These are phyloP conservation scores for Xylaria sp. DNA, from an alignment of 2,329 filamentous ascomycete genomes.

Conservation along the genomic window DNA sequence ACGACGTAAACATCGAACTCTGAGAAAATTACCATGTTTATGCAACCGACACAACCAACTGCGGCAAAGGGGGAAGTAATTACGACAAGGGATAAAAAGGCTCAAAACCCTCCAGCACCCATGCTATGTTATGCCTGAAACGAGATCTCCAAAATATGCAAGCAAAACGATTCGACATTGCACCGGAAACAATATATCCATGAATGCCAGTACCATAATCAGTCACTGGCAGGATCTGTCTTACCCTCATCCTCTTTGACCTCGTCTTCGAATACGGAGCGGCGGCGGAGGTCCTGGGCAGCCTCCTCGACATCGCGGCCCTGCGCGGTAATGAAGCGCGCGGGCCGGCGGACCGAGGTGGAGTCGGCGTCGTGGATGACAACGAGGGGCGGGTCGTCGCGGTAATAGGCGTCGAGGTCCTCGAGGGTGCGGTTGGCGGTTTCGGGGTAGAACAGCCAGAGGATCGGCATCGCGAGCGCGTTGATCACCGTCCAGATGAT, in stretches of 20 bases:
- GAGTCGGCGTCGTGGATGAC: constrained; percentile 30
- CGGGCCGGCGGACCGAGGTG: constrained; percentile 22
- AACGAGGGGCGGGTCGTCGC: constrained; percentile 30
- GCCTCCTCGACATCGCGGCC: constrained; percentile 30
- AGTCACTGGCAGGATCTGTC: constrained; percentile 18
- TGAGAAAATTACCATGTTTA: too few species aligned
- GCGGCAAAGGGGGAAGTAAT: too few species aligned
- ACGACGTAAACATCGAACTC: too few species aligned
- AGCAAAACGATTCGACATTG: too few species aligned
- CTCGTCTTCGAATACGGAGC: constrained; percentile 21
- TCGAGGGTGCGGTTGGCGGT: constrained; percentile 36
- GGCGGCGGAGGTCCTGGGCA: constrained; percentile 16
- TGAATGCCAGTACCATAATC: not conserved
- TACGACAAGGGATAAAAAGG: too few species aligned
- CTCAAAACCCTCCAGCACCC: too few species aligned
- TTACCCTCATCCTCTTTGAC: constrained; percentile 9
- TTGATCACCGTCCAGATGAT: constrained; percentile 53
- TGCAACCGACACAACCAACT: too few species aligned
- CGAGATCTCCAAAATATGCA: too few species aligned
- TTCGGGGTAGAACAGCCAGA: constrained; percentile 50
- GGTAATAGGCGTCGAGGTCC: constrained; percentile 33
- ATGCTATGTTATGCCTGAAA: too few species aligned
- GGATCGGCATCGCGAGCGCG: constrained; percentile 45
- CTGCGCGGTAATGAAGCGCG: constrained; percentile 21
- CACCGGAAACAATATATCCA: too few species aligned